Conservation (phyloP, 148 eudicot species). For the Rhododendron griersonianum region DNA sequence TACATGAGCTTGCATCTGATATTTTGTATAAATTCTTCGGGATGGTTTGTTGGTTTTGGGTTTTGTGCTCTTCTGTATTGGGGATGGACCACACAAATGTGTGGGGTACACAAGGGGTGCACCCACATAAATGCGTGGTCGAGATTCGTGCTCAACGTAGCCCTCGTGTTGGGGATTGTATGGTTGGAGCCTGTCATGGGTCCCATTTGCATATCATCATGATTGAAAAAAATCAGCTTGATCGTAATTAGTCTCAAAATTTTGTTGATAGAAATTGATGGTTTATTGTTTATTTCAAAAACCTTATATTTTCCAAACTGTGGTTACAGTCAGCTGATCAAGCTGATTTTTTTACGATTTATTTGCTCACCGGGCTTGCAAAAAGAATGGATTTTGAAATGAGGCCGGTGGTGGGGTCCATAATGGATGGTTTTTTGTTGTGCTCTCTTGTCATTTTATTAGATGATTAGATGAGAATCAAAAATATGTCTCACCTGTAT, state of each 20-base stretch:
- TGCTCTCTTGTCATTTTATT: slow-evolving; percentile 7
- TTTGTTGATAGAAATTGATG: neutral
- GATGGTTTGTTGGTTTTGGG: neutral
- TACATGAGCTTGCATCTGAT: neutral
- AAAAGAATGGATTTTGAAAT: neutral
- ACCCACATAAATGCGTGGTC: no score
- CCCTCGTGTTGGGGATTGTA: neutral
- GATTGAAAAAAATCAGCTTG: neutral
- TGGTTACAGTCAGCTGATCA: neutral
- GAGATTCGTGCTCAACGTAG: no score
- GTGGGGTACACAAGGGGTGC: no score
- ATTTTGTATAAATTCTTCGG: neutral
- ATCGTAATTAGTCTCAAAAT: neutral
- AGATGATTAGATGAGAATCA: neutral
- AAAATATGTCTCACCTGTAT: slow-evolving; percentile 13
- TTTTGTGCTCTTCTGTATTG: neutral
- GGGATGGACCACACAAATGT: no score
- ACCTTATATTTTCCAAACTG: neutral
- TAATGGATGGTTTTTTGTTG: slow-evolving; percentile 8
- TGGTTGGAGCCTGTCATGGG: neutral
- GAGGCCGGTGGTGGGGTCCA: neutral
- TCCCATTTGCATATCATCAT: neutral
- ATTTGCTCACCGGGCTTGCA: neutral
- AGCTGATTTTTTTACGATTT: neutral
- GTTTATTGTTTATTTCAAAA: neutral